Evolutionary conservation across 1,284 basidiomycete species (phyloP).

Genomic region (Peniophora sp.): DNA sequence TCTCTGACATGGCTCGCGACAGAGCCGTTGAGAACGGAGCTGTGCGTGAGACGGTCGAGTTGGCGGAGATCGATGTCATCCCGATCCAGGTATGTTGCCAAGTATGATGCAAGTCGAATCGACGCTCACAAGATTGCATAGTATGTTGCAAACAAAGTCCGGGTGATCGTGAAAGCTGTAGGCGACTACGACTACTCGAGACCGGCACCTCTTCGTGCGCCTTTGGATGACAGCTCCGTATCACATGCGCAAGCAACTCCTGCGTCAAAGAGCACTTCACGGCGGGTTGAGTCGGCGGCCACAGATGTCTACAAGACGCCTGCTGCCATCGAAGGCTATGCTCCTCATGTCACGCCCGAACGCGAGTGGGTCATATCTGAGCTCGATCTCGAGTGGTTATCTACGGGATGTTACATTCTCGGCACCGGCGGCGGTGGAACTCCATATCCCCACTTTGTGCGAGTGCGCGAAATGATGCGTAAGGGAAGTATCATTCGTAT

Average conservation of each 20-base stretch:
- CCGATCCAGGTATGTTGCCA: slow-evolving; percentile 7
- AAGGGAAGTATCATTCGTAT: slow-evolving; percentile 14
- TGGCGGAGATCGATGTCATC: slow-evolving; percentile 5
- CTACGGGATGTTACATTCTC: slow-evolving; percentile 16
- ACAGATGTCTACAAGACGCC: not conserved
- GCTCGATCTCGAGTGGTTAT: slow-evolving; percentile 22
- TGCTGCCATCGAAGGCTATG: slow-evolving; percentile 14
- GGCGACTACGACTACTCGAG: slow-evolving; percentile 25
- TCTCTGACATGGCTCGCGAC: slow-evolving; percentile 13
- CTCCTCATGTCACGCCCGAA: slow-evolving; percentile 15
- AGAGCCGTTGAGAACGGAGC: slow-evolving; percentile 15
- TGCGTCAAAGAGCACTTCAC: not conserved
- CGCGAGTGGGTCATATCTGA: slow-evolving; percentile 27
- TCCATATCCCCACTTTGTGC: slow-evolving; percentile 14
- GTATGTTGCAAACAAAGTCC: slow-evolving; percentile 44
- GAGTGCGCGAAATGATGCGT: slow-evolving; percentile 13
- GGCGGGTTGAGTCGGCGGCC: not conserved
- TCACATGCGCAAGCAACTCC: not conserved
- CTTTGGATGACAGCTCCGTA: not conserved
- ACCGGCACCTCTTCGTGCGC: not conserved
- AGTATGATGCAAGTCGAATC: not conserved
- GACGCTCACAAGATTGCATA: slow-evolving; percentile 10
- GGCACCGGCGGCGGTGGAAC: slow-evolving; percentile 18
- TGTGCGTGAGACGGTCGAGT: not conserved
- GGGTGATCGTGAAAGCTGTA: slow-evolving; percentile 41